These are phyloP conservation scores for Bretziella fagacearum DNA, from an alignment of 2,329 filamentous ascomycete genomes.

Conservation along the genomic window DNA sequence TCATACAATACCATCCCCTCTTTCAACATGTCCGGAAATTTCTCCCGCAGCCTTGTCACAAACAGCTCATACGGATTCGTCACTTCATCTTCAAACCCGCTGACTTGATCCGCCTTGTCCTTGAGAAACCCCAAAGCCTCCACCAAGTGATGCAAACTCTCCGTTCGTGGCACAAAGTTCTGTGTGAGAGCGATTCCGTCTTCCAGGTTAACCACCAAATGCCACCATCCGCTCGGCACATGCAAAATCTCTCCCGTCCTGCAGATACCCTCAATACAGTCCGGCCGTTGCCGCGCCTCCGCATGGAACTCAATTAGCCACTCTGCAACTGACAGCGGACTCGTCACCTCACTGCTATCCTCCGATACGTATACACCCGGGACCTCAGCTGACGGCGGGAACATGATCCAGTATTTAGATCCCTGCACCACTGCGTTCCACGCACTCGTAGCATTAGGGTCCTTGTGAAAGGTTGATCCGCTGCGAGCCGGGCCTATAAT, in stretches of 20 bases:
- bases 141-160: conserved; percentile 38
- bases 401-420: conserved; percentile 98
- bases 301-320: conserved; percentile 83
- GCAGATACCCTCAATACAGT: conserved; percentile 77
- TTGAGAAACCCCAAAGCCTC: conserved; percentile 66
- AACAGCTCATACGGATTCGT: conserved; percentile 61
- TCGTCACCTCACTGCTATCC: conserved; percentile 85
- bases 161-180: conserved; percentile 69
- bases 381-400: conserved; percentile 60
- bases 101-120: conserved; percentile 71
- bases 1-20: conserved; percentile 49
- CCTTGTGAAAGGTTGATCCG: conserved; percentile 89
- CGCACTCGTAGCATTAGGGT: conserved; percentile 55
- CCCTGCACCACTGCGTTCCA: conserved; percentile 91
- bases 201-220: conserved; percentile 81
- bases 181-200: conserved; percentile 79
- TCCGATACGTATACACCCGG: conserved; percentile 80
- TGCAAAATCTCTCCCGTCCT: conserved; percentile 71
- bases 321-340: conserved; percentile 87
- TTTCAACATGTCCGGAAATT: conserved; percentile 50
- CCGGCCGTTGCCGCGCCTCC: conserved; percentile 57
- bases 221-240: conserved; percentile 93
- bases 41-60: conserved; percentile 44
- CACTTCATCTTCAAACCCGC: conserved; percentile 61
- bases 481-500: conserved; percentile 77